Base-by-base conservation (phyloP, 1,284 basidiomycete species). In the Entoloma clypeatum region DNA sequence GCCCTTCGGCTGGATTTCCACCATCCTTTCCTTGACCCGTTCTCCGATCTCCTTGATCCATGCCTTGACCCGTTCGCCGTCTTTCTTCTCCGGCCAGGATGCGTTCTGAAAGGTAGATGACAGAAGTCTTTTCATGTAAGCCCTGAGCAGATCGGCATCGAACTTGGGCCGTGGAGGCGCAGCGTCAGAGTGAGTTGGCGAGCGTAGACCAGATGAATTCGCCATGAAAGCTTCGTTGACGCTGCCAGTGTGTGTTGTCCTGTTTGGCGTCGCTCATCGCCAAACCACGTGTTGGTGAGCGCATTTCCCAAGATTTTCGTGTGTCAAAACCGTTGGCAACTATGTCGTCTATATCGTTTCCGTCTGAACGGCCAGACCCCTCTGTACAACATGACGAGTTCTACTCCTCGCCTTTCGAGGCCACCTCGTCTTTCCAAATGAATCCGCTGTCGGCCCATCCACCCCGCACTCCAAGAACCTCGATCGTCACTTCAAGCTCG, bases 31-130 rank as follows among this genome's bases (percentile, higher is more conserved):
- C 63, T 88, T 90, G 24, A 90, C 77, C 30, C 86, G 73, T 52
- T 86, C 83, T 14, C 83, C 81, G 48, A 90, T 82, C 55, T 90
- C 84, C 60, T 81, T 86, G 58, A 86, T 86, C 81, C 83, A 86
- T 7, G 61, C 69, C 60, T 78, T 84, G 11, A 82, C 72, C 39
- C 73, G 72, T 29, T 87, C 84, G 25, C 76, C 71, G 45, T 89
- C 84, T 51, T 76, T 77, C 33, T 70, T 56, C 34, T 78, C 76
- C 32, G 79, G 74, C 84, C 85, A 89, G n/a, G 70, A 56, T 38
- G 69, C 71, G 39, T 63, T 71, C 48, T 80, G 74, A 18, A 90
- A 68, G 1, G 79, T 85, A 5, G 78, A 72, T 46, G 78, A 71
- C 38, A 89, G 66, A 37, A 89, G 74, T 57, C 82, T 83, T 71